phyloP scores from a whole-genome alignment of 768 basidiomycete species.

The Amanita muscaria region DNA sequence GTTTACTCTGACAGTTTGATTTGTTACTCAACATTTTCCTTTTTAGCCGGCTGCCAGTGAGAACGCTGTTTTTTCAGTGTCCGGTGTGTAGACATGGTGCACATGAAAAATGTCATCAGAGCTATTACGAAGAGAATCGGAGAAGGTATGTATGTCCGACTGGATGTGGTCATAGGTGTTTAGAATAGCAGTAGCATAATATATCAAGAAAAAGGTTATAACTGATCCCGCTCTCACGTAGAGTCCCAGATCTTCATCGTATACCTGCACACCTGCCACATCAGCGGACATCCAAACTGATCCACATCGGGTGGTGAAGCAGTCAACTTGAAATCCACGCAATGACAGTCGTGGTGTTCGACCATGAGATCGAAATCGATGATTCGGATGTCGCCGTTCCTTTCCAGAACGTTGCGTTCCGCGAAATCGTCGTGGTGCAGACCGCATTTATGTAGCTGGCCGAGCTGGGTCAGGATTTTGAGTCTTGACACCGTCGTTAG shows the following conservation, averaged over 20 bases:
- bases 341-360: slow-evolving; percentile 22
- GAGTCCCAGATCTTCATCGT: slow-evolving; percentile 24
- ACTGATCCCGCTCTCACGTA: no score
- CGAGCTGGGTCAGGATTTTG: slow-evolving; percentile 23
- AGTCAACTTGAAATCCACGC: slow-evolving; percentile 21
- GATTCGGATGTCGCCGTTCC: slow-evolving; percentile 27
- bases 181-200: no score
- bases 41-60: slow-evolving; percentile 67
- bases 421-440: slow-evolving; percentile 33
- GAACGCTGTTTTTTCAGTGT: slow-evolving; percentile 62
- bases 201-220: no score
- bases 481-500: slow-evolving; percentile 16
- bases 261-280: slow-evolving; percentile 24
- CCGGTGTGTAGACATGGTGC: slow-evolving; percentile 74
- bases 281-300: slow-evolving; percentile 23
- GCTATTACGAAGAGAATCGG: slow-evolving; percentile 54
- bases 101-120: slow-evolving; percentile 68
- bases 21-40: slow-evolving; percentile 6
- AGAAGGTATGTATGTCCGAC: slow-evolving; percentile 66
- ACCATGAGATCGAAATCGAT: slow-evolving; percentile 30
- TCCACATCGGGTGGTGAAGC: slow-evolving; percentile 18
- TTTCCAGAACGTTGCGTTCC: slow-evolving; percentile 30
- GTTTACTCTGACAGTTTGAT: slow-evolving; percentile 15
- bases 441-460: slow-evolving; percentile 26
- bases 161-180: slow-evolving; percentile 79